Base-by-base conservation (phyloP, 805 yeast genomes). In the Teunomyces panamensis region DNA sequence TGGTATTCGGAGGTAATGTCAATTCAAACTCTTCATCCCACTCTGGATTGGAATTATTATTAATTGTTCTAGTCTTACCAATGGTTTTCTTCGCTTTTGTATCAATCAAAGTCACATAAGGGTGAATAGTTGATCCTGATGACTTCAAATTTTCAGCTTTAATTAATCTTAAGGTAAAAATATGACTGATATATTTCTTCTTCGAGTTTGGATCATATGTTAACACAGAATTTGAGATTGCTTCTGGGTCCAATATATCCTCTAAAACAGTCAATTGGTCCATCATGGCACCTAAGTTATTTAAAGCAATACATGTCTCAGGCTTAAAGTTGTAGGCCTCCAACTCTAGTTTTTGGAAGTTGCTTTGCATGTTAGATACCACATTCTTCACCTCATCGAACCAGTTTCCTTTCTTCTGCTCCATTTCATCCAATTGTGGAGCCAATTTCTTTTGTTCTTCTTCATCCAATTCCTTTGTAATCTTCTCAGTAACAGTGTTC, bases 1-100 rank as follows among this genome's bases (percentile, higher is more conserved):
- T 60, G 1, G 75, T 64, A 17, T 72, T 65, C 0, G 76, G 73
- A 11, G 65, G 62, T 10, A 72, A 44, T 3, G 70, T 67, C 7
- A 71, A 49, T 62, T 89, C 96, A 61, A 89, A 88, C 48, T 86
- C 87, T 68, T 91, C 96, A 57, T 88, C 87, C 95, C 95, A 92
- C 11, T 77, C 79, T 0, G 97, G 97, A 56, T 83, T 81, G 30
- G 78, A 67, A 4, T 83, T 79, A 46, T 79, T 79, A 28, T 74
- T 71, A 3, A 87, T 71, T 0, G 84, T 77, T 55, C 87, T 73
- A 0, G 98, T 91, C 50, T 80, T 82, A 2, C 86, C 91, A 30
- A 87, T 68, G 27, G 81, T 81, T 44, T 69, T 73, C 33, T 79
- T 72, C 2, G 74, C 73, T 33, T 64, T 65, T 4, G 84, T 76